phyloP scores from a whole-genome alignment of 768 basidiomycete genomes.

The Mycena chlorophos region DNA sequence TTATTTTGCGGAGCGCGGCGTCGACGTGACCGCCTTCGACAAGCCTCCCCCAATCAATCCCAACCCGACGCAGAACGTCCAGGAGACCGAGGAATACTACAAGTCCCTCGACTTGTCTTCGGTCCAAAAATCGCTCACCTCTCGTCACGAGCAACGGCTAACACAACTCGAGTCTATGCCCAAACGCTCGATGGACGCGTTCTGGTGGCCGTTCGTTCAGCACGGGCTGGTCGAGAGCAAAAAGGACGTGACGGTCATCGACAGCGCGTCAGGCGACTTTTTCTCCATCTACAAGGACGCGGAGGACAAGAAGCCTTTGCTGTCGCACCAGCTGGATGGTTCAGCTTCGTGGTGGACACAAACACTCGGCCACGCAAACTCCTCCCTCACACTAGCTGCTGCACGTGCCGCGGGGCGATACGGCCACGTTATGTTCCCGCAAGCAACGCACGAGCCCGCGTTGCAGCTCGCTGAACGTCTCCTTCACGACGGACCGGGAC shows the following conservation, averaged over 20 bases:
- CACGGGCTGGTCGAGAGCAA: constrained; percentile 70
- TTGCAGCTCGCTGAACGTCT: constrained; percentile 80
- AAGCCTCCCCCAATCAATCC: constrained; percentile 56
- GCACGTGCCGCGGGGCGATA: constrained; percentile 90
- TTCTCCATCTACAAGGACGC: constrained; percentile 67
- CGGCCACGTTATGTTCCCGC: constrained; percentile 96
- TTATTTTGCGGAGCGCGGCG: constrained; percentile 76
- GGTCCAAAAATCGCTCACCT: constrained; percentile 60
- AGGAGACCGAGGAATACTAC: constrained; percentile 73
- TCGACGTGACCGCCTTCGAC: constrained; percentile 54
- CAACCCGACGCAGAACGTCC: constrained; percentile 46
- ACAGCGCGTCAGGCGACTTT: constrained; percentile 85
- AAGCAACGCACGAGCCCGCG: constrained; percentile 84
- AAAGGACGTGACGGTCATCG: constrained; percentile 83
- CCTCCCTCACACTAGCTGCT: constrained; percentile 79
- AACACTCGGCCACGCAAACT: constrained; percentile 79
- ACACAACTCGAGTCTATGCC: constrained; percentile 77
- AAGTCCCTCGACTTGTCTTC: constrained; percentile 44
- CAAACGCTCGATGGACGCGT: constrained; percentile 65
- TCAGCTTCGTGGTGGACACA: constrained; percentile 99
- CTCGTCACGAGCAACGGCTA: constrained; percentile 64
- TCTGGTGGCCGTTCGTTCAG: constrained; percentile 99
- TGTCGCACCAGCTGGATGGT: constrained; percentile 75
- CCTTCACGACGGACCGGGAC: constrained; percentile 73
- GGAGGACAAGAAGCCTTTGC: constrained; percentile 35